Percentiles rank a stretch among this genome's conserved stretches.
Conservation (phyloP, 805 yeast genomes). For the Spathaspora passalidarum region DNA sequence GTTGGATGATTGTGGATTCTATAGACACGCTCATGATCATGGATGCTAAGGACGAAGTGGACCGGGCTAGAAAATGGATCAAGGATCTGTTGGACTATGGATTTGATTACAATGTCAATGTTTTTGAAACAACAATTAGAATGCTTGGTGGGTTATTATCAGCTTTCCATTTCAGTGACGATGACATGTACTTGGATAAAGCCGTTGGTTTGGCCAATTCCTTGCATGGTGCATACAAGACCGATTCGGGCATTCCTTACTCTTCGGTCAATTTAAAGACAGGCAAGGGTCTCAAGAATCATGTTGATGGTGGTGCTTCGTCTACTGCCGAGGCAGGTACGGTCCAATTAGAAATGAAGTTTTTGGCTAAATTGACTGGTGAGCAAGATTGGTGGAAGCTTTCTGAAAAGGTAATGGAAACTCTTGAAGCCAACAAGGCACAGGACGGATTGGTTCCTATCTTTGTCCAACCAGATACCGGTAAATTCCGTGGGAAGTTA, state of each 20-base stretch:
- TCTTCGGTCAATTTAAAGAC: conserved; percentile 71
- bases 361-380: conserved; percentile 76
- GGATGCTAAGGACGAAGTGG: conserved; percentile 63
- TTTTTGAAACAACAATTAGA: conserved; percentile 91
- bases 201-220: conserved; percentile 80
- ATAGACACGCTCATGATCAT: conserved; percentile 79
- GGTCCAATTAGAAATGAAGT: conserved; percentile 82
- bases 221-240: conserved; percentile 64
- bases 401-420: conserved; percentile 70
- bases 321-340: conserved; percentile 91
- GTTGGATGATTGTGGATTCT: conserved; percentile 91
- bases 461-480: conserved; percentile 71
- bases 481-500: conserved; percentile 57
- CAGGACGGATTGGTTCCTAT: conserved; percentile 81
- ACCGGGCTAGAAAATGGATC: conserved; percentile 72
- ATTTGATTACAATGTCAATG: conserved; percentile 71
- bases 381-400: conserved; percentile 74
- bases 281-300: conserved; percentile 58
- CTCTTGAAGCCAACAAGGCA: conserved; percentile 63
- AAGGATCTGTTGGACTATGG: conserved; percentile 64
- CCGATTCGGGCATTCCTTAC: conserved; percentile 69
- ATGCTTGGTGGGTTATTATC: conserved; percentile 93
- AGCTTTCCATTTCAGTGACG: conserved; percentile 68
- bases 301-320: conserved; percentile 71
- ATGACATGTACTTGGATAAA: conserved; percentile 68